Evolutionary conservation across 305 asterid genomes (phyloP).

Genomic region (Fraxinus angustifolia): DNA sequence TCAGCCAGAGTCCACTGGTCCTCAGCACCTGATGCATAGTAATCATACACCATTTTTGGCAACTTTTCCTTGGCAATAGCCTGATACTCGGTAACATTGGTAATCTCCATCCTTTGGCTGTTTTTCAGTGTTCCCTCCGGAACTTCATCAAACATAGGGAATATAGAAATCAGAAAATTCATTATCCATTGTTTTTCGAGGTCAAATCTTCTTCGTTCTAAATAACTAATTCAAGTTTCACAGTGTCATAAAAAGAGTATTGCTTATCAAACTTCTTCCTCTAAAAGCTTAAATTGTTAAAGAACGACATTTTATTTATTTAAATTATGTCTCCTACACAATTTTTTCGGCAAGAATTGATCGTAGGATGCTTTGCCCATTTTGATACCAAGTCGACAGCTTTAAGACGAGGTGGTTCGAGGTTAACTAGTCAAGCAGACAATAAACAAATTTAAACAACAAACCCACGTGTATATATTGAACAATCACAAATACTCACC

Average conservation of each 20-base stretch:
- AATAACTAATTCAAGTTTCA: conserved; percentile 1
- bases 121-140: conserved; percentile 23
- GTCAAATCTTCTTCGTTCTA: neutral
- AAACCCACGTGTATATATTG: neutral
- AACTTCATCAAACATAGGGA: conserved; percentile 16
- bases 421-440: conserved; percentile 5
- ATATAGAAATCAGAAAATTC: conserved; percentile 18
- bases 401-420: neutral
- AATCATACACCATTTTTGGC: conserved; percentile 70
- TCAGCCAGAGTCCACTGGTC: conserved; percentile 76
- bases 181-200: neutral
- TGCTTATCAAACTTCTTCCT: neutral
- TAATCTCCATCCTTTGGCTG: conserved; percentile 49
- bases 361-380: neutral
- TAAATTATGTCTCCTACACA: neutral
- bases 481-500: neutral
- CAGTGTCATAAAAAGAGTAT: neutral
- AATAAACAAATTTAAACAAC: neutral
- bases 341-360: neutral
- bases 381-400: neutral
- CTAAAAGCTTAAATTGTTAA: neutral
- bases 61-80: conserved; percentile 66
- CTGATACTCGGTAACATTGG: conserved; percentile 64
- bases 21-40: conserved; percentile 82
- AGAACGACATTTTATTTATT: neutral